Percentiles rank a stretch among this genome's conserved stretches.
These are phyloP conservation scores for Phoma sp. DNA, from an alignment of 2,329 filamentous ascomycete genomes.

Conservation along the genomic window DNA sequence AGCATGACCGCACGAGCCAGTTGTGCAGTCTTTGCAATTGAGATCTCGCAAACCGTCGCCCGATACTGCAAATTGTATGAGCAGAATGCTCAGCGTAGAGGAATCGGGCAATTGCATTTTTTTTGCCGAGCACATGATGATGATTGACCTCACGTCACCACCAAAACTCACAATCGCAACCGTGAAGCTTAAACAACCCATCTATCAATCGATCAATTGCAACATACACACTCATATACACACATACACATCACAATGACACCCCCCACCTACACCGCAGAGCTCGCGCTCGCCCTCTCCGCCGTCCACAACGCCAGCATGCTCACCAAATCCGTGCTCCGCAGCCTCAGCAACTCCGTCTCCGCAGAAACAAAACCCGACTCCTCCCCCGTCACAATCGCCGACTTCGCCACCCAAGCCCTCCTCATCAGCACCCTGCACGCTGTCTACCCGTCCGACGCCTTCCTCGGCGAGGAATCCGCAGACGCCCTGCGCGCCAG, in stretches of 20 bases:
- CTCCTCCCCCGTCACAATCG: slow-evolving; percentile 67
- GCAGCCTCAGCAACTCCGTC: slow-evolving; percentile 55
- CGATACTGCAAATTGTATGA: neutral
- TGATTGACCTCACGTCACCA: slow-evolving; percentile 11
- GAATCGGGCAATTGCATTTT: slow-evolving; percentile 7
- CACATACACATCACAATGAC: slow-evolving; percentile 8
- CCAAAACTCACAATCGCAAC: neutral
- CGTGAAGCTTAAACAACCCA: slow-evolving; percentile 12
- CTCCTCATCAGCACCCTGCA: slow-evolving; percentile 66
- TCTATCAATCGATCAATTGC: slow-evolving; percentile 2
- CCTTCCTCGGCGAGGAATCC: slow-evolving; percentile 69
- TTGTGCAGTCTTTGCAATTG: neutral
- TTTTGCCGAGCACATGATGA: slow-evolving; percentile 19
- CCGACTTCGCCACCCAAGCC: slow-evolving; percentile 70
- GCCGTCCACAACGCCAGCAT: slow-evolving; percentile 64
- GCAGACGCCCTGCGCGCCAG: slow-evolving; percentile 61
- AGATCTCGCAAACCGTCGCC: neutral
- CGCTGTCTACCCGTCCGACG: slow-evolving; percentile 61
- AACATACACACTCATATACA: too few species aligned
- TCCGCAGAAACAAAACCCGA: slow-evolving; percentile 65
- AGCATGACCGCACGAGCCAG: neutral
- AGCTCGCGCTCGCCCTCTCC: slow-evolving; percentile 42
- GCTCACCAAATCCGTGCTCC: slow-evolving; percentile 64
- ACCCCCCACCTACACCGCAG: slow-evolving; percentile 30
- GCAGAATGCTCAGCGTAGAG: neutral